Conservation (phyloP, 305 asterid genomes). For the Ajuga reptans region DNA sequence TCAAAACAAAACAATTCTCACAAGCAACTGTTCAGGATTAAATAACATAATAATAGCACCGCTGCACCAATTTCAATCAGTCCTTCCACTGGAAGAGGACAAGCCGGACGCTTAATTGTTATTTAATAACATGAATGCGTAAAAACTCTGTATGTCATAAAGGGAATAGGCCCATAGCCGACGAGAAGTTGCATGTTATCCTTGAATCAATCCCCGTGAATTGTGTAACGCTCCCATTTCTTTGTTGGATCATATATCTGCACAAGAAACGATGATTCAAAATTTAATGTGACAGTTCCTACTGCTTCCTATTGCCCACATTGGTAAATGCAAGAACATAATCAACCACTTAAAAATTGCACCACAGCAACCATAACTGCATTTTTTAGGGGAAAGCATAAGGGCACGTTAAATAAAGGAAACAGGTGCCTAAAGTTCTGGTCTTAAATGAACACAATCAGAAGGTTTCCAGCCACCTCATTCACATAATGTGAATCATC, state of each 20-base stretch:
- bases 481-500: too few species aligned
- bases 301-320: background rate
- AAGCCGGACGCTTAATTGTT: background rate
- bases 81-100: background rate
- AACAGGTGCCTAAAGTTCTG: background rate
- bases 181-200: background rate
- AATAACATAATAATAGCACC: background rate
- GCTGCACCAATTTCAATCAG: background rate
- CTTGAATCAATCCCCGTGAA: conserved; percentile 52
- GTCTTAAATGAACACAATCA: background rate
- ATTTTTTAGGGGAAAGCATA: background rate
- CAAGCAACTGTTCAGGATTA: background rate
- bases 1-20: background rate
- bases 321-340: background rate
- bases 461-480: background rate
- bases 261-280: conserved; percentile 16
- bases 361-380: background rate
- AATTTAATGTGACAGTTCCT: background rate
- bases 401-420: background rate
- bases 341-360: background rate
- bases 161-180: background rate
- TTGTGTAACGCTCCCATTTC: conserved; percentile 69
- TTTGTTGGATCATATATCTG: conserved; percentile 74
- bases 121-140: background rate
- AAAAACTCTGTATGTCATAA: background rate